Percentiles rank a stretch among this genome's conserved stretches.
These are phyloP conservation scores for Hypomontagnella submonticulosa DNA, from an alignment of 495 filamentous ascomycete species.

Conservation along the genomic window DNA sequence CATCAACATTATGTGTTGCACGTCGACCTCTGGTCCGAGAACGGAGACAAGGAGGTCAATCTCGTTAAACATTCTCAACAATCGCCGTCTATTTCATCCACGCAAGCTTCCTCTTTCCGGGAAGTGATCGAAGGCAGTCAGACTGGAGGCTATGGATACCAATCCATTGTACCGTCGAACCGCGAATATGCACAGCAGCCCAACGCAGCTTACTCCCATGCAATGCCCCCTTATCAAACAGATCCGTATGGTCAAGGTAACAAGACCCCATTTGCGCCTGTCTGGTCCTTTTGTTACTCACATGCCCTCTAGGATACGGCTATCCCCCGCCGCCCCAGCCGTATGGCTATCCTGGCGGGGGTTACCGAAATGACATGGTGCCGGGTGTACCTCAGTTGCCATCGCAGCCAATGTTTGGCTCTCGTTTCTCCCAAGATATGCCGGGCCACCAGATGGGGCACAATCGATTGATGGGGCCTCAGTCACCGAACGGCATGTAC, in stretches of 20 bases:
- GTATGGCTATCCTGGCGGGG: constrained; percentile 46
- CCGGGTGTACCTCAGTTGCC: constrained; percentile 46
- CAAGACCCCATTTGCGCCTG: constrained; percentile 39
- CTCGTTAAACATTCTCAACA: constrained; percentile 88
- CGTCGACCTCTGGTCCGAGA: constrained; percentile 90
- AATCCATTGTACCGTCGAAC: constrained; percentile 50
- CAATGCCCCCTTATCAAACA: constrained; percentile 52
- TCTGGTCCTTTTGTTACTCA: constrained; percentile 26
- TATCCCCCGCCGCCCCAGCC: constrained; percentile 47
- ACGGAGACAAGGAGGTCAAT: constrained; percentile 90
- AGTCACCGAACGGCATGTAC: constrained; percentile 82
- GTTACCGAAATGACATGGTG: constrained; percentile 45
- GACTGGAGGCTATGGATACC: constrained; percentile 44
- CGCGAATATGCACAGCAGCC: constrained; percentile 53
- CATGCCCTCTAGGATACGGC: constrained; percentile 53
- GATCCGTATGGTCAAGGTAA: constrained; percentile 53
- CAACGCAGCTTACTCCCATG: constrained; percentile 48
- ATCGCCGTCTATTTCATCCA: constrained; percentile 88
- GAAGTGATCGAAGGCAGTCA: constrained; percentile 53
- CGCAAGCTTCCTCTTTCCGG: constrained; percentile 80
- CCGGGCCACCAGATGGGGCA: constrained; percentile 48
- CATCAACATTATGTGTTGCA: constrained; percentile 91
- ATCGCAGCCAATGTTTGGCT: constrained; percentile 48
- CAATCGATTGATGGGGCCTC: constrained; percentile 53
- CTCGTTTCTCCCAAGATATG: constrained; percentile 49